Evolutionary conservation across 1,284 basidiomycete species (phyloP), one percentile per base, ranked within the genome.

Genomic region (Apiotrichum akiyoshidainum): DNA sequence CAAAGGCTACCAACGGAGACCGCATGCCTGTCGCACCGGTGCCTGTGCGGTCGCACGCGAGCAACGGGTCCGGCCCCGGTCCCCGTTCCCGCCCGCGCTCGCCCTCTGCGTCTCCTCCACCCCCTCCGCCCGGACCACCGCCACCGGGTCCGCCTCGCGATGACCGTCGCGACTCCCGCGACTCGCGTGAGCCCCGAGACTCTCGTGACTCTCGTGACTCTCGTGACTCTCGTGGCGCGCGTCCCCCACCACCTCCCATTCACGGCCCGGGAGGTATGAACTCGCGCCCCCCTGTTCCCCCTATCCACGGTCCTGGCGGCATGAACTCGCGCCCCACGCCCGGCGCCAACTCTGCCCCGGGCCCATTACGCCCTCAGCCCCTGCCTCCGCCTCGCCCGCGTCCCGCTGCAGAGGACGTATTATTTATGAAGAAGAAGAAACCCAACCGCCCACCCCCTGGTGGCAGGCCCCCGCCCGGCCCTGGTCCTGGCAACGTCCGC

Each of bases 351-450:
- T 3, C 35, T 12, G 14, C 39, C n/a, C n/a, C 52, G 52, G 17
- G 42, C 21, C 31, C 31, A 6, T 39, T 40, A 1, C 57, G 48
- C 13, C 56, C 52, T 7, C 47, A 17, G 1, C 42, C n/a, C n/a
- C n/a, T 53, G n/a, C 59, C 56, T 9, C 33, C n/a, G n/a, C n/a
- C 44, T 12, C 57, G 34, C 17, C 54, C 40, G 2, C 64, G 62
- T 13, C 64, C 67, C 16, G 44, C 67, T 0, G 60, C 69, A 7
- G 68, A 71, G 52, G 71, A 73, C 40, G 65, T 71, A 1, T 50
- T 76, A 22, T 78, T 78, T 54, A 71, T 76, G 61, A 76, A 74
- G 60, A 78, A 75, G 26, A 31, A 31, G 26, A 31, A 31, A 31
- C 26, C 26, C 26, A 31, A 31, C 26, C 26, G 26, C 26, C 26